Evolutionary conservation across 23 red algal genomes (phyloP), one percentile per base, ranked within the genome.

Genomic region (Rhodosorus marinus): DNA sequence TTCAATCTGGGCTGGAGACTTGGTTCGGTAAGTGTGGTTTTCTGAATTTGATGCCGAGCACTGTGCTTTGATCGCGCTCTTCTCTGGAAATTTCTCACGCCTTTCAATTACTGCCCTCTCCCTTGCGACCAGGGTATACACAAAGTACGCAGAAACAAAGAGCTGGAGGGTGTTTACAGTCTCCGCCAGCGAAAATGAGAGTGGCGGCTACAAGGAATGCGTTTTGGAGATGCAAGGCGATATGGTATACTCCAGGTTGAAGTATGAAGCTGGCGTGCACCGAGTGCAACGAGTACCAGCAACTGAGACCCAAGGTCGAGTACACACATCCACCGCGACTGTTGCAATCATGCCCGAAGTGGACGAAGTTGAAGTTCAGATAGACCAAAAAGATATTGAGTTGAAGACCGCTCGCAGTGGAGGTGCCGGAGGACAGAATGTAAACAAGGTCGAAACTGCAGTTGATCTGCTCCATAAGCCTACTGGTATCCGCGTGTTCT

Each of bases 381-480:
- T 98, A 54, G 90, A 98, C 54, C 60, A 56, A 25, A 98, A 98
- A 36, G 90, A 98, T 51, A 62, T 98, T n/a, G 90, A 85, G 33
- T 59, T 98, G 24, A 48, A 53, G 28, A 98, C 90, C 24, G 73
- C 90, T 33, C 67, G 90, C 43, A 86, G 79, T 3, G 90, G 90
- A 56, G 90, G 90, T 2, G 90, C 90, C 31, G 90, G 90, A 22
- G 90, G 90, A 23, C 90, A 98, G 26, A 98, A 98, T 60, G 90
- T 98, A 11, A 98, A 98, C 90, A 98, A 98, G 54, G 90, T 98
- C n/a, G 90, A 98, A 67, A 98, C 90, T 1, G 90, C 90, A 0
- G 81, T 98, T 4, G 76, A 82, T 52, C 54, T 98, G 45, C 35
- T 80, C 14, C 90, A 98, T 51, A 85, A 83, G 41, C 90, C 90